phyloP scores from a whole-genome alignment of 306 rosid species.

The Geum urbanum region DNA sequence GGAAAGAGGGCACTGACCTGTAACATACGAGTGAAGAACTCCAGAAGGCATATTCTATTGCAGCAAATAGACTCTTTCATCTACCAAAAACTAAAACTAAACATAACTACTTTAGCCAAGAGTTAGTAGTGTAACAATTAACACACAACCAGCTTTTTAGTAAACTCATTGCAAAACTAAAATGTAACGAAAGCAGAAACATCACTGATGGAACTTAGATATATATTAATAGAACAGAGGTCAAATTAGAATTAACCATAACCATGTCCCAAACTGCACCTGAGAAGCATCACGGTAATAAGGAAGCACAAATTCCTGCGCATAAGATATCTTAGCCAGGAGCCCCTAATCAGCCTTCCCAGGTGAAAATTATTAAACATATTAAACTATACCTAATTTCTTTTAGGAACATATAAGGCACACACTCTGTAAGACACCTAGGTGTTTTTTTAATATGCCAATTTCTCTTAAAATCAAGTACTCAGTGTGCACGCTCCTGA shows the following conservation, averaged over 20 bases:
- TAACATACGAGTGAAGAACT: neutral
- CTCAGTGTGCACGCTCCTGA: slow-evolving; percentile 65
- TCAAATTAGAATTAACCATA: slow-evolving; percentile 27
- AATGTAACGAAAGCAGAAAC: slow-evolving; percentile 9
- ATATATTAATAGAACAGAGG: slow-evolving; percentile 20
- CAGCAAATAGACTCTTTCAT: neutral
- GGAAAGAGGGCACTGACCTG: neutral
- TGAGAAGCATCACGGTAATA: slow-evolving; percentile 57
- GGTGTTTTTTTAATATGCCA: slow-evolving; percentile 27
- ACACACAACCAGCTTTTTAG: neutral
- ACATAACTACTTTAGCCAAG: neutral
- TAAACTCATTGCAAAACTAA: neutral
- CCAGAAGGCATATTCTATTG: neutral
- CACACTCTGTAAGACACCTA: slow-evolving; percentile 32
- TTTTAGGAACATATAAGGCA: slow-evolving; percentile 21
- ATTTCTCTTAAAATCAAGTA: slow-evolving; percentile 18
- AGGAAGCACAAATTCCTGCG: slow-evolving; percentile 47
- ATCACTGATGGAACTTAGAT: neutral
- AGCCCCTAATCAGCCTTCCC: slow-evolving; percentile 62
- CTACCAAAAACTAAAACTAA: neutral
- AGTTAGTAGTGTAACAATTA: neutral
- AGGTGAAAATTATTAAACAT: slow-evolving; percentile 41
- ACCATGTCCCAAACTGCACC: slow-evolving; percentile 38
- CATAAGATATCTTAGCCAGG: slow-evolving; percentile 32
- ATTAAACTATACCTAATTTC: slow-evolving; percentile 25